These are phyloP conservation scores for Friedmanniomyces endolithicus DNA, from an alignment of 495 filamentous ascomycete genomes.

Conservation along the genomic window DNA sequence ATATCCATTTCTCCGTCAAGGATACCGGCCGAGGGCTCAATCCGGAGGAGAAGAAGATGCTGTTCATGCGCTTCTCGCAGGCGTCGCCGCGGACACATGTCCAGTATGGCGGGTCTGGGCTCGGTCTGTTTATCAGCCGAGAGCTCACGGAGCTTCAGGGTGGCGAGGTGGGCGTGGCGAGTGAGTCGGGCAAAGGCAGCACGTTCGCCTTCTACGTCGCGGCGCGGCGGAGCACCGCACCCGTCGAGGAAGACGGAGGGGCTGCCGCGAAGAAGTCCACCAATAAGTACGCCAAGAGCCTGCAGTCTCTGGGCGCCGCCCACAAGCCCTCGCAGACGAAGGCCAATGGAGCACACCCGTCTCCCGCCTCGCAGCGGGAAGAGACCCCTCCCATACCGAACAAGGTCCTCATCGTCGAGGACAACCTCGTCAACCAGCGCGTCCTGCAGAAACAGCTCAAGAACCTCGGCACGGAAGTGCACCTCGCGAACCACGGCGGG, in stretches of 20 bases:
- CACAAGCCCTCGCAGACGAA: background rate
- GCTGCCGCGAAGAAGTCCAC: background rate
- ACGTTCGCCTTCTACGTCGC: conserved; percentile 79
- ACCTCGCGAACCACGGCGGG: conserved; percentile 60
- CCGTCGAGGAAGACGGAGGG: conserved; percentile 15
- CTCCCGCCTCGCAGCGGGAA: background rate
- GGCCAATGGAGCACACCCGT: background rate
- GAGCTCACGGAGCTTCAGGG: conserved; percentile 70
- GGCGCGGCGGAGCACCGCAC: conserved; percentile 37
- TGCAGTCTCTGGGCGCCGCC: background rate
- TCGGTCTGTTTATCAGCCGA: conserved; percentile 72
- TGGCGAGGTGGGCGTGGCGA: conserved; percentile 70
- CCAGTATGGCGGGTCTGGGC: conserved; percentile 69
- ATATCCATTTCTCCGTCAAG: conserved; percentile 59
- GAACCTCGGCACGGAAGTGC: conserved; percentile 49
- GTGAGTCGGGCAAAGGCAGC: conserved; percentile 57
- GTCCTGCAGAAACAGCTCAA: conserved; percentile 53
- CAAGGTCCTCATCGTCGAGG: conserved; percentile 63
- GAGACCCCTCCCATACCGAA: conserved; percentile 5
- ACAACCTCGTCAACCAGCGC: conserved; percentile 65
- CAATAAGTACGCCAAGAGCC: background rate
- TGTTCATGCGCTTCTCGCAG: conserved; percentile 76
- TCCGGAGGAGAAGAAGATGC: conserved; percentile 55
- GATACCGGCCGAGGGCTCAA: conserved; percentile 70
- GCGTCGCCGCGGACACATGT: conserved; percentile 66